Percentiles rank a stretch among this genome's conserved stretches.
Conservation (phyloP, 345 rosid species). For the Gossypium herbaceum region DNA sequence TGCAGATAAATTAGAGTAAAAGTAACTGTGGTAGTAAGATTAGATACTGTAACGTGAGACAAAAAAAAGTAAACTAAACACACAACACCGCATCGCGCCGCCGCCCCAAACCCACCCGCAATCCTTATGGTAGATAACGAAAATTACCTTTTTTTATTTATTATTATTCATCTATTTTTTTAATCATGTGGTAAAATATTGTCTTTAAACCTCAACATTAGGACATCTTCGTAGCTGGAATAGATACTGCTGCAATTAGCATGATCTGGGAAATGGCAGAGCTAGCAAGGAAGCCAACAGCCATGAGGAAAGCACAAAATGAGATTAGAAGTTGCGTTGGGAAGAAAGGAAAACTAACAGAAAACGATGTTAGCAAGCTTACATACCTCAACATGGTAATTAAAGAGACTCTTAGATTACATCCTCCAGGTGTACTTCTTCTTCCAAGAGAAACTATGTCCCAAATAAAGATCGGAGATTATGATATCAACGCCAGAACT, state of each 20-base stretch:
- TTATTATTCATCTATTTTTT: background rate
- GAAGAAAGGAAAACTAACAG: slow-evolving; percentile 26
- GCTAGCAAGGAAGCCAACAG: slow-evolving; percentile 37
- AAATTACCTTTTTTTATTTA: no score
- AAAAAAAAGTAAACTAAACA: no score
- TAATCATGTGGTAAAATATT: background rate
- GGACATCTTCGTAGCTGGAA: slow-evolving; percentile 36
- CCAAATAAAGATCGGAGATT: background rate
- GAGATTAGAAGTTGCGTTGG: slow-evolving; percentile 40
- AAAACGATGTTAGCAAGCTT: background rate
- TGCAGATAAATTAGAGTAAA: no score
- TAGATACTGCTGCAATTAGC: slow-evolving; percentile 39
- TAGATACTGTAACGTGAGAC: no score
- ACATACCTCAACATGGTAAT: background rate
- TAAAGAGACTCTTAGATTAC: slow-evolving; percentile 8
- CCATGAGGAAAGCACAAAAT: slow-evolving; percentile 51
- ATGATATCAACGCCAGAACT: background rate
- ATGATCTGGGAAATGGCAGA: slow-evolving; percentile 64
- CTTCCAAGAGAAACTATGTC: slow-evolving; percentile 1
- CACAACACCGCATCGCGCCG: no score
- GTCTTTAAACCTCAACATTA: no score
- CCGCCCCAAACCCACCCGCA: background rate
- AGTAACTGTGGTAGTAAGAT: no score
- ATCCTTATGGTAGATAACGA: slow-evolving; percentile 1
- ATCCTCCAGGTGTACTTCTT: background rate